Base-by-base conservation (phyloP, 1,284 basidiomycete genomes). In the Ustilago esculenta region DNA sequence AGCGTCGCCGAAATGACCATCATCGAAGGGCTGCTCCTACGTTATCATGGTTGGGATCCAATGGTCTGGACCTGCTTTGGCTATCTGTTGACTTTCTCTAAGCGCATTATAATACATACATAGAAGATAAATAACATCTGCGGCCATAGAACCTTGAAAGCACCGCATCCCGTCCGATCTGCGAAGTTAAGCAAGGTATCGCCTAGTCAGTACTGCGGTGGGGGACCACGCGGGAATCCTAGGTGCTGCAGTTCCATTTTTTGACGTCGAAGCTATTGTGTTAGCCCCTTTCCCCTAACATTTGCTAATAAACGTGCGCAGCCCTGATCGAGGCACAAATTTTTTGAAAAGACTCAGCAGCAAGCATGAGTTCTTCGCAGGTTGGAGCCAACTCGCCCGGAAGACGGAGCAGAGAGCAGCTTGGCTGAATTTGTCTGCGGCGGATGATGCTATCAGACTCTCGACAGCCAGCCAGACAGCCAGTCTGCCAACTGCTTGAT, bases 221-320 rank as follows among this genome's bases (percentile, higher is more conserved):
- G 88, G 88, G 88, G 88, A 89, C 88, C 88, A 89, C 87, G 85
- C 85, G 87, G 88, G 88, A 89, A 89, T 89, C 88, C 87, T 88
- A 84, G 87, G 87, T 89, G 88, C 87, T 86, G 87, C 88, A 87
- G 87, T 88, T 88, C 85, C n/a, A n/a, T n/a, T n/a, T n/a, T n/a
- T n/a, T n/a, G n/a, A n/a, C n/a, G n/a, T n/a, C n/a, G n/a, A n/a
- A n/a, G n/a, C n/a, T n/a, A n/a, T n/a, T n/a, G n/a, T n/a, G n/a
- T n/a, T n/a, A n/a, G n/a, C n/a, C n/a, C n/a, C n/a, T n/a, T n/a
- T n/a, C n/a, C n/a, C n/a, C n/a, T n/a, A n/a, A n/a, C n/a, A n/a
- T n/a, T n/a, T n/a, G n/a, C n/a, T 12, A 29, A 29, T 29, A 12
- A 29, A 29, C 6, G 12, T 12, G 27, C 27, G 27, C 27, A 7